Percentiles rank a stretch among this genome's conserved stretches.
Evolutionary conservation across 139 green algal genomes (phyloP).

Genomic region (Coelastrella sp.): DNA sequence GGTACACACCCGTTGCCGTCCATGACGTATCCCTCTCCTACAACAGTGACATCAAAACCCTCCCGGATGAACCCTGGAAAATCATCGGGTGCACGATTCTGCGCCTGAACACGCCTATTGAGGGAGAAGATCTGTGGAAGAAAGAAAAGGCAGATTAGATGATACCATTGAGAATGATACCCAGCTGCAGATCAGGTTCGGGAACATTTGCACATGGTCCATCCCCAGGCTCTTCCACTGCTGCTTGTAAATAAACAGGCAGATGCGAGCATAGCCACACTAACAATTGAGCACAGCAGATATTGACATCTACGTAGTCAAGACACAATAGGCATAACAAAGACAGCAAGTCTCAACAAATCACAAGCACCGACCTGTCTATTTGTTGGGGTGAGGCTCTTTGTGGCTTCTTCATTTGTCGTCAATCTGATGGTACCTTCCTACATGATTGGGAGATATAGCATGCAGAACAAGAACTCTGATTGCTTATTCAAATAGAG

Average conservation of each 20-base stretch:
- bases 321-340: too few species aligned
- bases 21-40: conserved; percentile 71
- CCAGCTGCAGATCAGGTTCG: background rate
- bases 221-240: too few species aligned
- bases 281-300: too few species aligned
- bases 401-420: background rate
- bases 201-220: too few species aligned
- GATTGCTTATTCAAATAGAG: too few species aligned
- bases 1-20: conserved; percentile 56
- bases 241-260: too few species aligned
- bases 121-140: conserved; percentile 75
- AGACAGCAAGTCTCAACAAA: background rate
- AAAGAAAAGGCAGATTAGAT: background rate
- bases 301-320: too few species aligned
- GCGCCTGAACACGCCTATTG: conserved; percentile 87
- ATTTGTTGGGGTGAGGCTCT: background rate
- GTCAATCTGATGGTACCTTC: background rate
- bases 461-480: too few species aligned
- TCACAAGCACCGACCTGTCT: background rate
- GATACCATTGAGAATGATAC: background rate
- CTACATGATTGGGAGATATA: background rate
- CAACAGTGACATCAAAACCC: conserved; percentile 91
- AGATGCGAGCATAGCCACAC: too few species aligned
- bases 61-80: conserved; percentile 92
- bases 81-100: conserved; percentile 82